phyloP scores from a whole-genome alignment of 768 basidiomycete species.

The Leccinum pellstonianum region DNA sequence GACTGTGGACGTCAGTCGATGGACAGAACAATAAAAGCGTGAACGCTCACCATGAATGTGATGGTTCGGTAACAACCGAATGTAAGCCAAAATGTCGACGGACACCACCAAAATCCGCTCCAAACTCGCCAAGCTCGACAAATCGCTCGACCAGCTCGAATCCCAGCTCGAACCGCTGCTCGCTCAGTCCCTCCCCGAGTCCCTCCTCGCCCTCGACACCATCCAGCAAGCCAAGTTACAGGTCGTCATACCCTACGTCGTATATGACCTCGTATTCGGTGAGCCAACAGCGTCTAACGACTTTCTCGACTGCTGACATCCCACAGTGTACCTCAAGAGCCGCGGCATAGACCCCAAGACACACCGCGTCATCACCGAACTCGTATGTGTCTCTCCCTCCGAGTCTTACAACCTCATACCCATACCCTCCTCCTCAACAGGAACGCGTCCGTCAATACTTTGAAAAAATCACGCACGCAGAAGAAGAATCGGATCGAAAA shows the following conservation, averaged over 20 bases:
- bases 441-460: slow-evolving; percentile 79
- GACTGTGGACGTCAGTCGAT: slow-evolving; percentile 46
- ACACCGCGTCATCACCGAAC: slow-evolving; percentile 72
- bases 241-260: slow-evolving; percentile 73
- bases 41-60: slow-evolving; percentile 21
- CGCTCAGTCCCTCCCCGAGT: slow-evolving; percentile 65
- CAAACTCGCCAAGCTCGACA: slow-evolving; percentile 47
- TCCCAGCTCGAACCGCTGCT: slow-evolving; percentile 63
- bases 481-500: slow-evolving; percentile 56
- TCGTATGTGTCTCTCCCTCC: slow-evolving; percentile 19
- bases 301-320: not conserved
- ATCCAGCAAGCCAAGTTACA: slow-evolving; percentile 83
- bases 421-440: slow-evolving; percentile 41
- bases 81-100: slow-evolving; percentile 31
- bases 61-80: not conserved
- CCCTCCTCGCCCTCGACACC: slow-evolving; percentile 59
- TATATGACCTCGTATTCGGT: slow-evolving; percentile 88
- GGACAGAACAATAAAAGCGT: not conserved
- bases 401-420: no score
- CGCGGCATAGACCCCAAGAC: slow-evolving; percentile 76
- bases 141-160: slow-evolving; percentile 71
- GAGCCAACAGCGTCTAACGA: slow-evolving; percentile 24
- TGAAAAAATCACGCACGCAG: slow-evolving; percentile 74
- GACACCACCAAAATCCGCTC: slow-evolving; percentile 37
- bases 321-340: slow-evolving; percentile 75